Base-by-base conservation (phyloP, 306 rosid species). In the Vigna radiata region DNA sequence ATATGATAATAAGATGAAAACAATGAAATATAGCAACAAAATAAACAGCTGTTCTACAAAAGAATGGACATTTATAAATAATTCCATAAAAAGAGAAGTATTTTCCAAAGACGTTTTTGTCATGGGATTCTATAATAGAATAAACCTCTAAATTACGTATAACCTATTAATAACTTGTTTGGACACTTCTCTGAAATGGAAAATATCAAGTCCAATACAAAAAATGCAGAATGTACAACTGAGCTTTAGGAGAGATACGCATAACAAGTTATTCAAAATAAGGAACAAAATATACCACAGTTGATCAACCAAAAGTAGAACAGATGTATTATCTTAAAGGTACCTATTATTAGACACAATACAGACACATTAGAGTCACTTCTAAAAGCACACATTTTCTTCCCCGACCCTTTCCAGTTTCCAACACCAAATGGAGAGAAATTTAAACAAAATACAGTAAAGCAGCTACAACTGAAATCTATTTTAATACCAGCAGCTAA, bases 391-490 rank as follows among this genome's bases (percentile, higher is more conserved):
- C 12, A 41, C 54, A 48, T 50, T 70, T 29, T 63, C 25, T 39
- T 23, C 14, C 50, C 17, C 11, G 25, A 8, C 61, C 27, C 70
- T 14, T 46, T 48, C 46, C n/a, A 15, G 21, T 37, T 37, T 73
- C 72, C 54, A 25, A 64, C 60, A 21, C 52, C 79, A 73, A 73
- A 55, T 17, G 41, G 63, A 77, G 55, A 72, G 33, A 64, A 21
- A 44, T 29, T 72, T 19, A 58, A 69, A 59, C 15, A 70, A 68
- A 69, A 59, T n/a, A 50, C 27, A 66, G n/a, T 1, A 55, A 36
- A 65, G 29, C 29, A 37, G 46, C 55, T 60, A 58, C 27, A 50
- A 17, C 39, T 71, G 4, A n/a, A 23, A n/a, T 61, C 16, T 27
- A 17, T 41, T 5, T n/a, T 23, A 75, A 39, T 13, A 36, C 19